Base-by-base conservation (phyloP, 1,284 basidiomycete species). In the Papiliotrema terrestris region DNA sequence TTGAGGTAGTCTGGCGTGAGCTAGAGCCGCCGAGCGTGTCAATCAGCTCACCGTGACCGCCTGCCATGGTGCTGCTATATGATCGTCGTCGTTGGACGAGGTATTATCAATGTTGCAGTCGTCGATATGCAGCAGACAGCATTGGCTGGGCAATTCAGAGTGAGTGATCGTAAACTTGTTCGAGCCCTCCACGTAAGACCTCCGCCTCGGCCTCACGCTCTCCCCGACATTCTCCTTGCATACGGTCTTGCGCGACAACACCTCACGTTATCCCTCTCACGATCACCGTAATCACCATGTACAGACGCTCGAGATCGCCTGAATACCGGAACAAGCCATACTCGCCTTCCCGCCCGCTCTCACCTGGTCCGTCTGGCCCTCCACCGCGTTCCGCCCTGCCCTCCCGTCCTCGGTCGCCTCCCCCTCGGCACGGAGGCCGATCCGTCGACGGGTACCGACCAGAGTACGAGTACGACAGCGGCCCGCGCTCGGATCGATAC, bases 1-100 rank as follows among this genome's bases (percentile, higher is more conserved):
- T 90, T 64, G 8, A 43, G 48, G 41, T 32, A 25, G 45, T 52
- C 39, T 45, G 38, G 51, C 19, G 15, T 47, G 23, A 13, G 14
- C 25, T 19, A 4, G 26, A 15, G n/a, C 11, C 19, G 17, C 3
- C 4, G 15, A 49, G 45, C 23, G 26, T 22, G 20, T 37, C 8
- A 17, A 8, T 41, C 6, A 41, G n/a, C n/a, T 13, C 19, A 20
- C 29, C 29, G 32, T 11, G 9, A 38, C 20, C 17, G 23, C n/a
- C 19, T 14, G 23, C 44, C 39, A 32, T 32, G 29, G 29, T 32
- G 5, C 29, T 32, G 11, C 29, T 32, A 11, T 32, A 11, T 32
- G 6, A 6, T 5, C 5, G 5, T 6, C 29, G 29, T 32, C 6
- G 29, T 32, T 5, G 11, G 29, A 11, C 5, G 29, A 32, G 5